Conservation (phyloP, 768 basidiomycete genomes). For the Auricularia auricula-judae region DNA sequence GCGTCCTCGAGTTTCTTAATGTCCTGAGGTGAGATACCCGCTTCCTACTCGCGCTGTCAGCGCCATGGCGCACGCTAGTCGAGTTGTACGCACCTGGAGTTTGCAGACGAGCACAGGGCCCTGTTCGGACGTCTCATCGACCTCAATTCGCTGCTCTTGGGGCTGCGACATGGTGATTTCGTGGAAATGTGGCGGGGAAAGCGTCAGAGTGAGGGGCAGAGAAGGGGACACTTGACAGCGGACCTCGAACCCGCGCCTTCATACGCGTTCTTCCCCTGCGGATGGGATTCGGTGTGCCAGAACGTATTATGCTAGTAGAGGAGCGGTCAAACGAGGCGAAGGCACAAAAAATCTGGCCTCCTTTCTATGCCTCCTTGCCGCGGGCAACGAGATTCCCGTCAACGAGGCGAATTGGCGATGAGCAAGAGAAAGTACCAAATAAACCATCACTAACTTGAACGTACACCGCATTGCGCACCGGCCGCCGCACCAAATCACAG, state of each 20-base stretch:
- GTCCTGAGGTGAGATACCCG: constrained; percentile 80
- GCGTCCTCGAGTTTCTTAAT: constrained; percentile 92
- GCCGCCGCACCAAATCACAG: no score
- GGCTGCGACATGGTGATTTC: constrained; percentile 41
- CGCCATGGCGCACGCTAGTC: background rate
- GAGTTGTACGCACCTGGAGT: constrained; percentile 21
- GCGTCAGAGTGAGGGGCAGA: background rate
- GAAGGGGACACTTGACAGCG: background rate
- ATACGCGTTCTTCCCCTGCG: constrained; percentile 4
- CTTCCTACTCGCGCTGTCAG: constrained; percentile 46
- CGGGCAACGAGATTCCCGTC: no score
- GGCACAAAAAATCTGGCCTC: no score
- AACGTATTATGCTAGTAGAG: no score
- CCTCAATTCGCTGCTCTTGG: constrained; percentile 36
- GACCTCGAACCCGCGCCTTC: background rate
- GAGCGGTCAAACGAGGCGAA: no score
- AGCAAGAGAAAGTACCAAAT: no score
- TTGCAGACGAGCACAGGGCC: constrained; percentile 82
- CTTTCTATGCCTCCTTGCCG: no score
- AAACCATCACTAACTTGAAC: no score
- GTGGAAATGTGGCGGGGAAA: background rate
- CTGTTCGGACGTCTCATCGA: constrained; percentile 43
- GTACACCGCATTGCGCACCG: no score
- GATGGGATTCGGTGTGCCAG: no score
- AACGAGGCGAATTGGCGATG: no score